Conservation (phyloP, 2,329 filamentous ascomycete genomes). For the Spiromastix sp. region DNA sequence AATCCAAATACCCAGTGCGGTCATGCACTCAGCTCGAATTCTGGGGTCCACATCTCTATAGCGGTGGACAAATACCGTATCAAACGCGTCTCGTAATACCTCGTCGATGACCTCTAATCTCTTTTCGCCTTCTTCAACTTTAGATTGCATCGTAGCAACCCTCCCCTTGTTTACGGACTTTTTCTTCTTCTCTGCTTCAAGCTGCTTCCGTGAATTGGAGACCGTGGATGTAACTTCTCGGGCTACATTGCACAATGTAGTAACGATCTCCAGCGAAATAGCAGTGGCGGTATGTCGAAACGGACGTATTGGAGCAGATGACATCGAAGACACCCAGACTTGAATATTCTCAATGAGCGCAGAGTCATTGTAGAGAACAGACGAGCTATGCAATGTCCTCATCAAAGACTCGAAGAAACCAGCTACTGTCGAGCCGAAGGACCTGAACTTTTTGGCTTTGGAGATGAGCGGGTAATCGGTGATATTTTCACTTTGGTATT, state of each 20-base stretch:
- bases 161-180: constrained; percentile 67
- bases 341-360: constrained; percentile 80
- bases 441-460: constrained; percentile 62
- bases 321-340: constrained; percentile 84
- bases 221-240: constrained; percentile 60
- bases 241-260: constrained; percentile 63
- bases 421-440: constrained; percentile 67
- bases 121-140: constrained; percentile 58
- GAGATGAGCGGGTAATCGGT: constrained; percentile 88
- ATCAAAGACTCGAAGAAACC: constrained; percentile 72
- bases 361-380: constrained; percentile 64
- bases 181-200: constrained; percentile 65
- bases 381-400: constrained; percentile 68
- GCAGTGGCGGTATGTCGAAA: constrained; percentile 92
- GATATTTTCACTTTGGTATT: constrained; percentile 73
- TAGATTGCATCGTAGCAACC: constrained; percentile 60
- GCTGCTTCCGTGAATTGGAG: constrained; percentile 66
- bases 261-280: constrained; percentile 68
- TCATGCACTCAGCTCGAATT: constrained; percentile 80
- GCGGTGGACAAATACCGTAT: constrained; percentile 86
- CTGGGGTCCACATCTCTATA: constrained; percentile 89
- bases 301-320: constrained; percentile 73
- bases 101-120: constrained; percentile 60
- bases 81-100: constrained; percentile 75
- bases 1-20: constrained; percentile 83